Percentiles rank a stretch among this genome's conserved stretches.
Evolutionary conservation across 345 rosid species (phyloP).

Genomic region (Camelina sativa): DNA sequence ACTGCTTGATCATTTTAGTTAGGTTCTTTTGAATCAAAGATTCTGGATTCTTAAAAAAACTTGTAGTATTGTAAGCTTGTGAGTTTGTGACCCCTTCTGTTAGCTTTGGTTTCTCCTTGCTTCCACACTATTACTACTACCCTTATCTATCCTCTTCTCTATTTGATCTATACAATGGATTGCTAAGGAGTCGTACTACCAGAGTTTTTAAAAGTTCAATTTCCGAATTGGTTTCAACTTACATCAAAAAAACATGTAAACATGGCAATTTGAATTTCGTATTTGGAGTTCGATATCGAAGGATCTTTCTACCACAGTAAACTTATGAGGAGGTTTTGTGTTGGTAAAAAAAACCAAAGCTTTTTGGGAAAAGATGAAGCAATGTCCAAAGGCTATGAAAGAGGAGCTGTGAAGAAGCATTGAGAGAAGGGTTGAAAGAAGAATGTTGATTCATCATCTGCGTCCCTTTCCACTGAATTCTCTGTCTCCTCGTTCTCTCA

Average conservation of each 20-base stretch:
- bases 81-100: constrained; percentile 29
- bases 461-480: constrained; percentile 19
- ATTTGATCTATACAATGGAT: not conserved
- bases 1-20: constrained; percentile 16
- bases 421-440: not conserved
- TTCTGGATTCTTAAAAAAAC: constrained; percentile 34
- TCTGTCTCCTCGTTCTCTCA: constrained; percentile 18
- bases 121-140: not conserved
- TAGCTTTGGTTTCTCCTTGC: not conserved
- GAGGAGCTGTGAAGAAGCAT: constrained; percentile 12
- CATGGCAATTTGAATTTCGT: no score
- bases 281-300: no score
- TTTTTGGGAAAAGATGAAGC: not conserved
- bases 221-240: no score
- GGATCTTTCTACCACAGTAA: not conserved
- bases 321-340: not conserved
- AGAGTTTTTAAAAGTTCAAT: no score
- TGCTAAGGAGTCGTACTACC: not conserved
- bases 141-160: not conserved
- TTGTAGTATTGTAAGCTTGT: constrained; percentile 40
- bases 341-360: not conserved
- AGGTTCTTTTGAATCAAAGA: constrained; percentile 39
- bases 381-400: not conserved
- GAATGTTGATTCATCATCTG: constrained; percentile 20
- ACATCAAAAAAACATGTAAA: no score